Conservation (phyloP, 2,329 filamentous ascomycete genomes). For the Rugonectria rugulosa region DNA sequence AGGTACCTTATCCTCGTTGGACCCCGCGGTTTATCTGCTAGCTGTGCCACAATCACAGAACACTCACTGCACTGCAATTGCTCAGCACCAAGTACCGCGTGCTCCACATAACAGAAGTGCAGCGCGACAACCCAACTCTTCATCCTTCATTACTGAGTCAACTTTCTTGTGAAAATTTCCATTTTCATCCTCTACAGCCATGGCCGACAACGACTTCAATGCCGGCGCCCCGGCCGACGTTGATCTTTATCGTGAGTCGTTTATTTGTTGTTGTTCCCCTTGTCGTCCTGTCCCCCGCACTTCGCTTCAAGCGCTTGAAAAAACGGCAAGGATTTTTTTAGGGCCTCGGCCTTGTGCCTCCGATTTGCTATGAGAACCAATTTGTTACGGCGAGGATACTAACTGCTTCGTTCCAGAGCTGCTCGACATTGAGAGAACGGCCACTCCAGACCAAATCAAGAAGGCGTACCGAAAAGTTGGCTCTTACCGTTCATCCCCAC, state of each 20-base stretch:
- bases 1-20: neutral
- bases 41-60: conserved; percentile 3
- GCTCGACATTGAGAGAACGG: conserved; percentile 75
- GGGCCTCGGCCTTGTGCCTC: neutral
- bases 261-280: neutral
- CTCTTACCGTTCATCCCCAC: conserved; percentile 16
- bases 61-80: neutral
- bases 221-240: conserved; percentile 47
- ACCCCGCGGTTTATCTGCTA: conserved; percentile 35
- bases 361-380: neutral
- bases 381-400: conserved; percentile 14
- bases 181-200: conserved; percentile 17
- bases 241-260: conserved; percentile 67
- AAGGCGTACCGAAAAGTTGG: conserved; percentile 94
- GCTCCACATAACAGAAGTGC: conserved; percentile 16
- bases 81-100: neutral
- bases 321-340: neutral
- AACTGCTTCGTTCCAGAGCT: conserved; percentile 64
- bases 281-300: conserved; percentile 10
- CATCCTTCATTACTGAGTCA: conserved; percentile 7
- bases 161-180: neutral
- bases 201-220: conserved; percentile 37
- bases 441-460: conserved; percentile 83
- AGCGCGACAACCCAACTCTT: conserved; percentile 33
- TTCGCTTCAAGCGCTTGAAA: neutral